A percentile compares a stretch with the other conserved stretches of the same genome.
These are phyloP conservation scores for Colletotrichum kahawae DNA, from an alignment of 2,329 filamentous ascomycete genomes.

Conservation along the genomic window DNA sequence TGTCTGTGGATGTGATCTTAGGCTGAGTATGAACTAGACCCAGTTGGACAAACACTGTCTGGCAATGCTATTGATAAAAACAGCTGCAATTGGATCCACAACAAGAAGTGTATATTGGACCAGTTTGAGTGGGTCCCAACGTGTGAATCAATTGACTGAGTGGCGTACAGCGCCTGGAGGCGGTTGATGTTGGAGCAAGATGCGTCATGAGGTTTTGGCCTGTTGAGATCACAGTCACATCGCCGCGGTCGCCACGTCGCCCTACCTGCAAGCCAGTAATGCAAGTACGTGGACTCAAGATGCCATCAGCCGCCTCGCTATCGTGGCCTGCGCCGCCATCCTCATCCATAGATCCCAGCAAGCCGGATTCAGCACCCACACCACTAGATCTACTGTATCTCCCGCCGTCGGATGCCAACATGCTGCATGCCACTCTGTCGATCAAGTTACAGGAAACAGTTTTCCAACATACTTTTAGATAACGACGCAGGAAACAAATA, in stretches of 20 bases:
- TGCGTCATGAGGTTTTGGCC: background rate
- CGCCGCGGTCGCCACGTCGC: background rate
- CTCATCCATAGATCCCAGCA: background rate
- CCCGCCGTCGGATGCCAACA: no score
- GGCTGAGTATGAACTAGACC: background rate
- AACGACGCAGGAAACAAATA: no score
- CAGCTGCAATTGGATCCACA: background rate
- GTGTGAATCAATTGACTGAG: no score
- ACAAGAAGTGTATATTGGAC: background rate
- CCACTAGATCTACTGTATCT: no score
- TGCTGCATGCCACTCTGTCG: no score
- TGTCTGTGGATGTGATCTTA: background rate
- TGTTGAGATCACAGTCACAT: background rate
- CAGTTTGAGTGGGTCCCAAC: no score
- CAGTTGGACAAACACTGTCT: background rate
- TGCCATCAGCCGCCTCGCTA: background rate
- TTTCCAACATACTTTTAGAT: no score
- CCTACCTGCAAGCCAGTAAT: background rate
- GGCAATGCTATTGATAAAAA: background rate
- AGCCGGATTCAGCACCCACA: no score
- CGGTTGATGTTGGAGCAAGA: background rate
- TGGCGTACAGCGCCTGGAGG: no score
- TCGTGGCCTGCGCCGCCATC: background rate
- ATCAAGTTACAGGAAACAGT: no score
- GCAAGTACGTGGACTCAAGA: background rate